These are phyloP conservation scores for Apiotrichum porosum DNA, from an alignment of 1,284 basidiomycete species.

Conservation along the genomic window DNA sequence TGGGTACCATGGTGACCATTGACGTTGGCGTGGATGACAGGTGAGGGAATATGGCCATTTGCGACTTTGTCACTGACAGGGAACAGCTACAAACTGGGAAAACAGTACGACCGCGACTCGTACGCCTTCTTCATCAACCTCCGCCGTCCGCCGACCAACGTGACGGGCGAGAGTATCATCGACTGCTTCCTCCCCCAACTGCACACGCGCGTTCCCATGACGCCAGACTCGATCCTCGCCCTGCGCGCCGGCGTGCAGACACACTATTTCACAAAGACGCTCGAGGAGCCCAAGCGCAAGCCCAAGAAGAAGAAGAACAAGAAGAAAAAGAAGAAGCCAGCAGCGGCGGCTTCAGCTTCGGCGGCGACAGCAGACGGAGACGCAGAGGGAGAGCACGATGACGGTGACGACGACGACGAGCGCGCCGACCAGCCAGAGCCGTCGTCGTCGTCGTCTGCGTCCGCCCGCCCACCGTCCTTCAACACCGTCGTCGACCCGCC, in stretches of 20 bases:
- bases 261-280: not conserved
- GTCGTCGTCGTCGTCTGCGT: not conserved
- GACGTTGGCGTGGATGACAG: not conserved
- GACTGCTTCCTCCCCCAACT: not conserved
- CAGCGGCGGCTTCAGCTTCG: not conserved
- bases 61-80: not conserved
- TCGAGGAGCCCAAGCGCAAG: not conserved
- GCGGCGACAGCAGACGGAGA: not conserved
- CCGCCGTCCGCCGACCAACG: not conserved
- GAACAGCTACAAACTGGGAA: not conserved
- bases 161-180: not conserved
- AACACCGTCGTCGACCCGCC: too few species aligned
- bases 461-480: too few species aligned
- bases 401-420: not conserved
- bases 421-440: not conserved
- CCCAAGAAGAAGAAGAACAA: constrained; percentile 1
- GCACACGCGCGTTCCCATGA: not conserved
- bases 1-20: not conserved
- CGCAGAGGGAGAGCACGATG: not conserved
- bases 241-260: not conserved
- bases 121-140: constrained; percentile 1
- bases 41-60: too few species aligned
- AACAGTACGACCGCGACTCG: not conserved
- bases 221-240: not conserved
- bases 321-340: not conserved